Base-by-base conservation (phyloP, 2,329 filamentous ascomycete species). In the Fusarium succisae region DNA sequence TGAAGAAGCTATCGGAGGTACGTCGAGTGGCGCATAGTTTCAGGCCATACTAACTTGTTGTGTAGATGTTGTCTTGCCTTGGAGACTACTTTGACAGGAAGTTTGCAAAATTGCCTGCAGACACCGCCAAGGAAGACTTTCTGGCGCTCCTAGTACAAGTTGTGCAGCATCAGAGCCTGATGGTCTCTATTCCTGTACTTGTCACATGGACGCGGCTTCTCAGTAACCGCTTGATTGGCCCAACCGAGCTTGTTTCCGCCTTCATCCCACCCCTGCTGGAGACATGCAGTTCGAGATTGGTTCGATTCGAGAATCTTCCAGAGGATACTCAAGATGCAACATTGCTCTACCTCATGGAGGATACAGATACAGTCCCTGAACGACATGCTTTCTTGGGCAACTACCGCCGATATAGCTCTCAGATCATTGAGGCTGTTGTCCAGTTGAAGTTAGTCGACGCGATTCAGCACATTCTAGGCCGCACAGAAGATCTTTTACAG, bases 311-410 rank as follows among this genome's bases (percentile, higher is more conserved):
- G 81, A 91, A 89, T 72, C 85, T 98, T 6, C 94, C 95, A 1
- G 91, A 96, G 72, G 93, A 97, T 72, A 93, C 92, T 0, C 90
- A 94, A 53, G 92, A 98, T 76, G 88, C 93, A 5, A 95, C 93
- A 1, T 89, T 95, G 66, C 86, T 94, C 17, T 96, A 98, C 75
- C 87, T 99, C 4, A 88, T 95, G 78, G 95, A 98, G 79, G 96
- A 99, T 80, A 97, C 98, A 63, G 96, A 99, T 79, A 98, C 96
- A 0, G 87, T 96, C 26, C 96, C 96, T 0, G 96, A 99, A 81
- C 90, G 95, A 30, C 96, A 99, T 83, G 94, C 95, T 2, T 99
- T 99, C 81, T 88, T 98, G 17, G 95, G 96, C 8, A 98, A 99
- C 79, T 99, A 99, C 81, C 89, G 96, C 44, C 90, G 96, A 67